Conservation (phyloP, 192 early-diverging fungal species). For the Linnemannia hyalina region DNA sequence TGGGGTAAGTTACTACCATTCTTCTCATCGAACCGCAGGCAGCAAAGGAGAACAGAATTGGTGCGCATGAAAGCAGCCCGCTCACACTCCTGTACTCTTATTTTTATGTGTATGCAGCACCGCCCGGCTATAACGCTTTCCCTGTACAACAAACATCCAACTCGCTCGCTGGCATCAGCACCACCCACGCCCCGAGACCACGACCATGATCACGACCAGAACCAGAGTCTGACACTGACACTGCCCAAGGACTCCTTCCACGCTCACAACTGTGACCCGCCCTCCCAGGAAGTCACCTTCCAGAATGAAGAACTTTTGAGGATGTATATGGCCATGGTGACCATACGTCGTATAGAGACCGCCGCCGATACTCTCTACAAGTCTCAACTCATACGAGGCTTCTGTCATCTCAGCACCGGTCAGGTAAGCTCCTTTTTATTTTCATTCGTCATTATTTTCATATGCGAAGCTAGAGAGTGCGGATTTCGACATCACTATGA, state of each 20-base stretch:
- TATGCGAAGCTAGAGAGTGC: not conserved
- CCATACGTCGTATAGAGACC: slow-evolving; percentile 91
- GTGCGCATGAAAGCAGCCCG: not conserved
- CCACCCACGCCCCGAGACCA: not conserved
- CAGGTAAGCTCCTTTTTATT: slow-evolving; percentile 69
- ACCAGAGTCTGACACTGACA: slow-evolving; percentile 57
- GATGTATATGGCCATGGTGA: slow-evolving; percentile 90
- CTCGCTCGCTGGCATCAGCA: not conserved
- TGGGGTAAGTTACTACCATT: not conserved
- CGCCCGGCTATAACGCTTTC: not conserved
- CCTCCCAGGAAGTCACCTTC: slow-evolving; percentile 69
- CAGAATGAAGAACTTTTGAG: slow-evolving; percentile 77
- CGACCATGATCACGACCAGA: not conserved
- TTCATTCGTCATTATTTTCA: not conserved
- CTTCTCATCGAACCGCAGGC: not conserved
- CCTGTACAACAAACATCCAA: not conserved
- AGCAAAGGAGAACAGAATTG: not conserved
- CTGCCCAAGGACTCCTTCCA: slow-evolving; percentile 81
- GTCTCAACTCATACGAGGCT: slow-evolving; percentile 93
- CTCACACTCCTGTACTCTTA: not conserved
- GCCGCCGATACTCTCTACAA: slow-evolving; percentile 95
- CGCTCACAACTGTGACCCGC: slow-evolving; percentile 82
- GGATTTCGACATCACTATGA: slow-evolving; percentile 14
- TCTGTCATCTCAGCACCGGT: slow-evolving; percentile 97
- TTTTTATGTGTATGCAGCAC: not conserved